Evolutionary conservation across 2,329 filamentous ascomycete species (phyloP), one percentile per base, ranked within the genome.

Genomic region (Ceratocystis cubensis): DNA sequence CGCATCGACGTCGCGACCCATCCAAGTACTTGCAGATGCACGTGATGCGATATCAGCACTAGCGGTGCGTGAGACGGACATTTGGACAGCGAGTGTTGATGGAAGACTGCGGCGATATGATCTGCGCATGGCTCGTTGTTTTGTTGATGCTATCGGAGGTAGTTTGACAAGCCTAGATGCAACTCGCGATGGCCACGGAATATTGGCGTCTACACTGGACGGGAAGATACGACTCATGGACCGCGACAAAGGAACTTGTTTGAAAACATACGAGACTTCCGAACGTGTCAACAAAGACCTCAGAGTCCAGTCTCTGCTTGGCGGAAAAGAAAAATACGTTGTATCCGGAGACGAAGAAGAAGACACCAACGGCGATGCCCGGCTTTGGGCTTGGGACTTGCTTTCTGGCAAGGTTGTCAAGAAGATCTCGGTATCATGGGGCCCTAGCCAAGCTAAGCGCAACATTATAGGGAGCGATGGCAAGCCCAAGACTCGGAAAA

Each of bases 101-200:
- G 92, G 92, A 1, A 80, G 88, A 67, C 84, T 95, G 0, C 80
- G 93, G 65, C 81, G 81, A 68, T 96, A 97, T 76, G 93, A 97
- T 76, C 76, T 96, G 50, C 81, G 91, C 65, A 88, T 84, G 80
- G 92, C 92, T 0, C 80, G 79, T 64, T 80, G 86, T 62, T 83
- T 84, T 3, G 84, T 83, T 1, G 91, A 96, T 76, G 84, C 90
- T 1, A 77, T 94, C 64, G 83, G 84, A 65, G 81, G 78, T 1
- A 80, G 79, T 68, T 88, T 96, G n/a, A 96, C 91, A 6, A 91
- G 87, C 74, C 74, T 96, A 66, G 78, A 78, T 53, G 77, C 89
- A 63, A 88, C 88, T 1, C 81, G 81, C 64, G 89, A 93, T 71
- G 89, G 85, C 0, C 87, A 87, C 70, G 86, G 88, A 0, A 74